Conservation (phyloP, 345 rosid genomes). For the Moringa oleifera region DNA sequence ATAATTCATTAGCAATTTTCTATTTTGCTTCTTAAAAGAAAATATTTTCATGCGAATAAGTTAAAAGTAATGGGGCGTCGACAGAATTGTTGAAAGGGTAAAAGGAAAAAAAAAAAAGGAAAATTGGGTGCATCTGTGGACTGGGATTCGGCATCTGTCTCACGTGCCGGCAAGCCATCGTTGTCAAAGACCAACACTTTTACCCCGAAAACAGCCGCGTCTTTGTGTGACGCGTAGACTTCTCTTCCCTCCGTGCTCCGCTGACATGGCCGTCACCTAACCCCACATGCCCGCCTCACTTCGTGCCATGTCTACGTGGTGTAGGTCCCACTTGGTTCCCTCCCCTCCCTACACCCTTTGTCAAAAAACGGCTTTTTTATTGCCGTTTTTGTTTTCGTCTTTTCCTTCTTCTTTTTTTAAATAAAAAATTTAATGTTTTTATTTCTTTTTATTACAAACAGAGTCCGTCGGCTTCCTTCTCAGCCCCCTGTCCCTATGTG, state of each 20-base stretch:
- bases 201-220: constrained; percentile 35
- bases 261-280: constrained; percentile 60
- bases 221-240: constrained; percentile 26
- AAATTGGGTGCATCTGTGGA: no score
- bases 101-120: no score
- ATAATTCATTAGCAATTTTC: no score
- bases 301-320: constrained; percentile 45
- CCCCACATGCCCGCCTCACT: constrained; percentile 69
- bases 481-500: constrained; percentile 18
- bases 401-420: neutral
- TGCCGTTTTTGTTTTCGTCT: constrained; percentile 18
- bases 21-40: no score
- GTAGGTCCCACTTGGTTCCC: constrained; percentile 43
- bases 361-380: constrained; percentile 19
- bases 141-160: constrained; percentile 23
- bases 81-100: no score
- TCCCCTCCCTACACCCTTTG: constrained; percentile 22
- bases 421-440: neutral
- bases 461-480: constrained; percentile 24
- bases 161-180: constrained; percentile 33
- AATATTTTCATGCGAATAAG: no score
- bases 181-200: constrained; percentile 32
- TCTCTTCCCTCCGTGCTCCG: constrained; percentile 11
- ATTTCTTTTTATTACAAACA: constrained; percentile 14
- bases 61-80: no score